Evolutionary conservation across 139 green algal genomes (phyloP).

Genomic region (Picochlorum sp.): DNA sequence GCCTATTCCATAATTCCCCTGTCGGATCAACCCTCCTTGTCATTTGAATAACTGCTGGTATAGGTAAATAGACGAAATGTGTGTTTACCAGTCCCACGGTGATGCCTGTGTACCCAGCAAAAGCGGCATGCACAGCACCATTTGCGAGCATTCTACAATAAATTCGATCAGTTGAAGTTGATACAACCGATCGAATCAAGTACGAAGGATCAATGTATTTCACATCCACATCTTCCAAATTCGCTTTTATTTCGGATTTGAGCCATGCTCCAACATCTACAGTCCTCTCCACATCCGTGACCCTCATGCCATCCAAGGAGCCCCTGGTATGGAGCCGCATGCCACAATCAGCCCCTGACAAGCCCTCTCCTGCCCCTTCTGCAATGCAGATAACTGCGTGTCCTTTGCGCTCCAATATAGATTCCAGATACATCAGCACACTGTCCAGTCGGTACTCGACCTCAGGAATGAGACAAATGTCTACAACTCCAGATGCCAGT

Average conservation of each 20-base stretch:
- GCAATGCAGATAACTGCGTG: slow-evolving; percentile 66
- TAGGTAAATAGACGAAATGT: slow-evolving; percentile 51
- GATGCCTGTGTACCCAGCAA: slow-evolving; percentile 76
- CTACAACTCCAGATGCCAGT: slow-evolving; percentile 56
- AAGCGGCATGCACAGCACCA: slow-evolving; percentile 88
- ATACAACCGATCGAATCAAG: slow-evolving; percentile 72
- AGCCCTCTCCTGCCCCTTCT: slow-evolving; percentile 64
- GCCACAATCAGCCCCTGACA: background rate
- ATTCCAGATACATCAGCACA: slow-evolving; percentile 73
- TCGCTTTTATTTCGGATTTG: slow-evolving; percentile 44
- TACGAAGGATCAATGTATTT: slow-evolving; percentile 57
- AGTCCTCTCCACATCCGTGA: slow-evolving; percentile 27
- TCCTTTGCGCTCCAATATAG: slow-evolving; percentile 71
- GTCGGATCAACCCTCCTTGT: slow-evolving; percentile 45
- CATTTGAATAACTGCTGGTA: slow-evolving; percentile 33
- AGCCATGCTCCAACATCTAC: slow-evolving; percentile 60
- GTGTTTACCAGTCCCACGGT: slow-evolving; percentile 57
- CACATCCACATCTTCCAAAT: slow-evolving; percentile 48
- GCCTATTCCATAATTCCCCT: slow-evolving; percentile 79
- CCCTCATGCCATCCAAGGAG: slow-evolving; percentile 16
- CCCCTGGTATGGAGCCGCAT: background rate
- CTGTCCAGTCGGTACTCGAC: slow-evolving; percentile 76
- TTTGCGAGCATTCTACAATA: slow-evolving; percentile 90
- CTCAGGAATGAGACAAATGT: slow-evolving; percentile 88
- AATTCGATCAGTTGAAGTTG: slow-evolving; percentile 79